Conservation (phyloP, 352 stramenopile genomes). For the Globisporangium megalacanthum region DNA sequence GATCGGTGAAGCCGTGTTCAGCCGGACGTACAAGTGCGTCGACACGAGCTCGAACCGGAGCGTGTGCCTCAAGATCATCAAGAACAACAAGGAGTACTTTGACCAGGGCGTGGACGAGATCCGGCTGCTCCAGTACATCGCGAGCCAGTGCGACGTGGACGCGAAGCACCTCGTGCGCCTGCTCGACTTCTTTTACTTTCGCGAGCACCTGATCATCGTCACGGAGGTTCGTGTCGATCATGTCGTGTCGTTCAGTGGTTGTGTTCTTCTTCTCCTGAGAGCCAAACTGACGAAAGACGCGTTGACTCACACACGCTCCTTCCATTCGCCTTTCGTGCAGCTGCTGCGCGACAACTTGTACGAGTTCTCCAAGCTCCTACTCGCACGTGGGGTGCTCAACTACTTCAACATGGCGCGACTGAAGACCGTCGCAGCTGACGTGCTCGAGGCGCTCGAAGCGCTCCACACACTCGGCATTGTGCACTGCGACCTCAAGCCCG, state of each 20-base stretch:
- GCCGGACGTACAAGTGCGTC: slow-evolving; percentile 72
- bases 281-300: neutral
- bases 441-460: slow-evolving; percentile 87
- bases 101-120: slow-evolving; percentile 92
- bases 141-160: slow-evolving; percentile 80
- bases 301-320: no score
- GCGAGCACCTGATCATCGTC: slow-evolving; percentile 95
- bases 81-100: slow-evolving; percentile 99
- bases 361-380: slow-evolving; percentile 92
- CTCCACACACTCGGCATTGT: slow-evolving; percentile 91
- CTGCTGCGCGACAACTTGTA: slow-evolving; percentile 97
- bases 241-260: neutral
- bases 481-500: slow-evolving; percentile 98
- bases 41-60: slow-evolving; percentile 59
- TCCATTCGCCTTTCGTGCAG: slow-evolving; percentile 25
- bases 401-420: slow-evolving; percentile 95
- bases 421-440: slow-evolving; percentile 94
- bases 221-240: slow-evolving; percentile 89
- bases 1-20: slow-evolving; percentile 83
- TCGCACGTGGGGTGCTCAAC: slow-evolving; percentile 70
- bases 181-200: slow-evolving; percentile 94
- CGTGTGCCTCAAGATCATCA: slow-evolving; percentile 98
- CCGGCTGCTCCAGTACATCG: slow-evolving; percentile 66
- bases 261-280: neutral
- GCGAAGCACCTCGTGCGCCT: slow-evolving; percentile 93